phyloP scores from a whole-genome alignment of 169 alveolate genomes.

The Eimeria tenella region DNA sequence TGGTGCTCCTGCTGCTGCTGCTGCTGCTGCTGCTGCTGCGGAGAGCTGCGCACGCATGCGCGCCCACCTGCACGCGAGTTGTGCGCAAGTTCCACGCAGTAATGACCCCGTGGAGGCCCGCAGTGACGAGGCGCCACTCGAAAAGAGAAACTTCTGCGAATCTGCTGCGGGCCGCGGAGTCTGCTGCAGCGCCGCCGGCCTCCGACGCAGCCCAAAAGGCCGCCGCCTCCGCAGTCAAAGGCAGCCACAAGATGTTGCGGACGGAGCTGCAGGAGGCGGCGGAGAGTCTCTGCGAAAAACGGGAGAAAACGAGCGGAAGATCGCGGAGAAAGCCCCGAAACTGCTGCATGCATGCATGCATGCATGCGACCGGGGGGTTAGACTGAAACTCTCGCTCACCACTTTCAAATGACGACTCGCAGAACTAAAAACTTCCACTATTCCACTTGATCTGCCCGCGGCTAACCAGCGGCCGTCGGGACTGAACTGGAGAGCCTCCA shows the following conservation, averaged over 20 bases:
- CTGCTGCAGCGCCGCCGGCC: slow-evolving; percentile 22
- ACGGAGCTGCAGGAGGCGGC: slow-evolving; percentile 64
- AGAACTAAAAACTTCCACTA: slow-evolving; percentile 59
- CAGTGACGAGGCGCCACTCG: slow-evolving; percentile 73
- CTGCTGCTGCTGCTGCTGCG: neutral
- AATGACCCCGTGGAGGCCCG: slow-evolving; percentile 76
- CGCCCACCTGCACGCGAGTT: slow-evolving; percentile 52
- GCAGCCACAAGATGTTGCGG: slow-evolving; percentile 75
- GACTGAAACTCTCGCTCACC: neutral
- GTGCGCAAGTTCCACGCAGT: slow-evolving; percentile 76
- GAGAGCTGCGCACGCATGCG: no score
- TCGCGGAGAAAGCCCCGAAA: neutral
- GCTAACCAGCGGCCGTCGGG: slow-evolving; percentile 80
- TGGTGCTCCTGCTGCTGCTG: no score
- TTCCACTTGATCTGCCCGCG: slow-evolving; percentile 70
- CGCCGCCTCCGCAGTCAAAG: slow-evolving; percentile 60
- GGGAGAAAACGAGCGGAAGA: neutral
- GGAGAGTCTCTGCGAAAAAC: slow-evolving; percentile 64
- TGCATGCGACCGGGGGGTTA: neutral
- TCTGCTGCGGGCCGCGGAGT: neutral
- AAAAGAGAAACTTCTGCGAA: slow-evolving; percentile 3
- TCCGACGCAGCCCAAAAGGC: slow-evolving; percentile 24
- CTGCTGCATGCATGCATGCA: neutral
- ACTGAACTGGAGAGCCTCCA: slow-evolving; percentile 70
- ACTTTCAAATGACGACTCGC: slow-evolving; percentile 17